Conservation (phyloP, 1,139 yeast species). For the Geotrichum aggregatum region DNA sequence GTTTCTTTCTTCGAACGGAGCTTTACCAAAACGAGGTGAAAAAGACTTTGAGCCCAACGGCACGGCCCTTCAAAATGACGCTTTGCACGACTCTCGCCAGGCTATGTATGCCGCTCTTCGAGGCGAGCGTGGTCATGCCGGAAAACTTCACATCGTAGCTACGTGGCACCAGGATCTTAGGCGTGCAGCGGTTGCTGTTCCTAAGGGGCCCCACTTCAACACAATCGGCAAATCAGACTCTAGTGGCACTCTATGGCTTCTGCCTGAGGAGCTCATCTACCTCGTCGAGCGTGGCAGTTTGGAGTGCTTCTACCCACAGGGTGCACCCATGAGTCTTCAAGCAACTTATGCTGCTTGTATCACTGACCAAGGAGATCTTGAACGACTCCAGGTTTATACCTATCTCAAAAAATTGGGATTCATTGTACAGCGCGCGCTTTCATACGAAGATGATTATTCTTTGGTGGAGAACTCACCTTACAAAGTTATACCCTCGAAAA, state of each 20-base stretch:
- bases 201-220: slow-evolving; percentile 70
- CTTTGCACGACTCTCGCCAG: slow-evolving; percentile 53
- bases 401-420: slow-evolving; percentile 78
- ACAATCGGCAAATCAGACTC: slow-evolving; percentile 64
- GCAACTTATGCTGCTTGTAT: slow-evolving; percentile 59
- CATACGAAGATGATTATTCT: slow-evolving; percentile 22
- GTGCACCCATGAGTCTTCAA: slow-evolving; percentile 55
- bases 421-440: slow-evolving; percentile 48
- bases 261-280: slow-evolving; percentile 67
- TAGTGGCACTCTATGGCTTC: slow-evolving; percentile 49
- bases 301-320: slow-evolving; percentile 47
- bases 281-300: slow-evolving; percentile 80
- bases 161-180: slow-evolving; percentile 46
- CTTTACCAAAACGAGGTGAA: slow-evolving; percentile 67
- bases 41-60: slow-evolving; percentile 89
- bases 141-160: slow-evolving; percentile 37
- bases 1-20: slow-evolving; percentile 36
- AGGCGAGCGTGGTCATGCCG: slow-evolving; percentile 56
- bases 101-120: slow-evolving; percentile 71
- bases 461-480: slow-evolving; percentile 14
- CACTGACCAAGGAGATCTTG: slow-evolving; percentile 45
- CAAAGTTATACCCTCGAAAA: slow-evolving; percentile 19
- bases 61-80: slow-evolving; percentile 52
- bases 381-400: slow-evolving; percentile 65
- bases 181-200: slow-evolving; percentile 50